Evolutionary conservation across 257 asterid genomes (phyloP).

Genomic region (Ilex aquifolium): DNA sequence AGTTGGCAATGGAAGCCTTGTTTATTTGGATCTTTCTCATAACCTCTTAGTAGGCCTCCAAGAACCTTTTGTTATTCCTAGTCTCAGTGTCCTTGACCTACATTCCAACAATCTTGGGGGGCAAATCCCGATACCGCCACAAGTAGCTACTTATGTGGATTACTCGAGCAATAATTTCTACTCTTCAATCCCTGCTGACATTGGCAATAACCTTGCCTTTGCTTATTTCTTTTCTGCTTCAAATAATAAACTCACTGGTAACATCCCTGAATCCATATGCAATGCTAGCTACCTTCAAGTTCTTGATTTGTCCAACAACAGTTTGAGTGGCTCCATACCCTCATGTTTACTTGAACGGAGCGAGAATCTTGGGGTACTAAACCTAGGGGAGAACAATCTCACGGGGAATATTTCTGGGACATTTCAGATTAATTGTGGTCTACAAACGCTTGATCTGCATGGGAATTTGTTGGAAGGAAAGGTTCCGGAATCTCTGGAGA

Average conservation of each 20-base stretch:
- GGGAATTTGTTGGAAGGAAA: constrained; percentile 30
- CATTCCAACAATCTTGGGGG: constrained; percentile 36
- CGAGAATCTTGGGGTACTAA: constrained; percentile 24
- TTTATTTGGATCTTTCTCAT: constrained; percentile 38
- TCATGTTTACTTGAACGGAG: constrained; percentile 20
- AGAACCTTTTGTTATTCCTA: constrained; percentile 36
- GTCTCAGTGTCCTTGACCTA: constrained; percentile 29
- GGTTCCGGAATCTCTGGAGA: constrained; percentile 27
- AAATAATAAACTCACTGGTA: constrained; percentile 27
- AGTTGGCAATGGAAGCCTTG: constrained; percentile 22
- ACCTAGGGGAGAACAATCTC: constrained; percentile 29
- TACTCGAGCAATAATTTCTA: constrained; percentile 44
- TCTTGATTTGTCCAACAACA: constrained; percentile 37
- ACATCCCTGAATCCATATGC: constrained; percentile 39
- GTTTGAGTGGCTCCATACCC: constrained; percentile 36
- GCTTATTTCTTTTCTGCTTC: constrained; percentile 33
- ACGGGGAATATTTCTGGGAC: constrained; percentile 24
- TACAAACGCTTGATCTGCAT: constrained; percentile 39
- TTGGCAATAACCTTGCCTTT: constrained; percentile 10
- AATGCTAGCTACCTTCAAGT: constrained; percentile 27
- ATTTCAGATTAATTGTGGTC: constrained; percentile 19
- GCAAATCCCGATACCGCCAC: constrained; percentile 28
- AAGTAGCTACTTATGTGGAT: constrained; percentile 23
- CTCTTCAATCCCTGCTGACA: constrained; percentile 25
- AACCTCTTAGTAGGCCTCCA: constrained; percentile 37